Evolutionary conservation across 202 grass and related monocot genomes (phyloP).

Genomic region (Carex sylvatica): DNA sequence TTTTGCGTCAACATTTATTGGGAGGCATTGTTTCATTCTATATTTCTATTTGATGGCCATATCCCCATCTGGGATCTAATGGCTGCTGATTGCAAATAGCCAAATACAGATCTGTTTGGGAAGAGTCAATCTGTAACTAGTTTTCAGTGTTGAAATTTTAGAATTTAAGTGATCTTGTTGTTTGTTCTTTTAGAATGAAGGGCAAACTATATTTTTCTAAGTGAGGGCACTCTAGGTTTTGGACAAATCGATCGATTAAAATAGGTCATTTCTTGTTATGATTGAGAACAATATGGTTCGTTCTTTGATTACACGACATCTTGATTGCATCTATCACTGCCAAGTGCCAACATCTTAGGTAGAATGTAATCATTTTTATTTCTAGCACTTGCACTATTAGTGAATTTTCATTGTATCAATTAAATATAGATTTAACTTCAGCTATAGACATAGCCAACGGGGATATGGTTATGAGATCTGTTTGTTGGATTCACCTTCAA

Average conservation of each 20-base stretch:
- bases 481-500: not conserved
- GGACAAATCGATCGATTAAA: too few species aligned
- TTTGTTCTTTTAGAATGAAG: not conserved
- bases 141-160: not conserved
- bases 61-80: not conserved
- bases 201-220: not conserved
- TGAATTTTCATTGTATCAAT: not conserved
- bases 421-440: too few species aligned
- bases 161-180: not conserved
- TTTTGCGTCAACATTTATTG: slow-evolving; percentile 4
- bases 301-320: not conserved
- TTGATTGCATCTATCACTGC: not conserved
- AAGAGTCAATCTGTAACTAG: not conserved
- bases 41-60: not conserved
- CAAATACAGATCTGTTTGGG: not conserved
- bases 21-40: not conserved
- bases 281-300: too few species aligned
- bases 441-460: not conserved
- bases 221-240: too few species aligned
- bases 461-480: not conserved
- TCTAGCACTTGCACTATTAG: not conserved
- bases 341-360: not conserved
- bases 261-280: too few species aligned
- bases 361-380: not conserved
- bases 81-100: not conserved